Conservation (phyloP, 192 early-diverging fungal genomes). For the Entophlyctis luteolus region DNA sequence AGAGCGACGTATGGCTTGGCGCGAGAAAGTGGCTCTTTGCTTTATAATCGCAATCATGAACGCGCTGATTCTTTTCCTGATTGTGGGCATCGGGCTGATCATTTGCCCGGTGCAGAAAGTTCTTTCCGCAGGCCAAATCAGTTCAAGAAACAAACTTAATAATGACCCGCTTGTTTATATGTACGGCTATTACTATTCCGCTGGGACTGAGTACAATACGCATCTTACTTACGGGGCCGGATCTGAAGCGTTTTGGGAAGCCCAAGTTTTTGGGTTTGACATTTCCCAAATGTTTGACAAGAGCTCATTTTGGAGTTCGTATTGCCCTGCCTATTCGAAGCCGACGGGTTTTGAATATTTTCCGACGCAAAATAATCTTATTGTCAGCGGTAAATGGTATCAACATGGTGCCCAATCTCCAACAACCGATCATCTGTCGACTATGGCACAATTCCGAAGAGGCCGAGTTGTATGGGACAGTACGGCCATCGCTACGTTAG, state of each 20-base stretch:
- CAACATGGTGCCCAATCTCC: slow-evolving; percentile 20
- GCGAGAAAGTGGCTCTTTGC: slow-evolving; percentile 94
- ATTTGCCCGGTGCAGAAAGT: slow-evolving; percentile 77
- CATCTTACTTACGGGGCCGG: neutral
- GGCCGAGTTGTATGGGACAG: slow-evolving; percentile 43
- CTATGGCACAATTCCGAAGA: slow-evolving; percentile 21
- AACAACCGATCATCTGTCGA: slow-evolving; percentile 22
- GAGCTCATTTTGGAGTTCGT: slow-evolving; percentile 18
- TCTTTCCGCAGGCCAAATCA: slow-evolving; percentile 45
- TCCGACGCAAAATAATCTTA: neutral
- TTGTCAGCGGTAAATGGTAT: slow-evolving; percentile 23
- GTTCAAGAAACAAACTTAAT: slow-evolving; percentile 11
- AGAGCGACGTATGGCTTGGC: slow-evolving; percentile 92
- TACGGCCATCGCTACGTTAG: neutral
- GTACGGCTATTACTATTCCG: slow-evolving; percentile 50
- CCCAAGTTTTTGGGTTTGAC: slow-evolving; percentile 40
- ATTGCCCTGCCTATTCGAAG: slow-evolving; percentile 33
- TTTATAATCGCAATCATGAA: slow-evolving; percentile 83
- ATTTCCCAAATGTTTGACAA: slow-evolving; percentile 43
- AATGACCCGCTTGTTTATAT: slow-evolving; percentile 36
- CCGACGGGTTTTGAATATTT: slow-evolving; percentile 30
- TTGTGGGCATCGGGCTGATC: slow-evolving; percentile 56
- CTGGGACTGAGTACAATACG: neutral
- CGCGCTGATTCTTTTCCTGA: slow-evolving; percentile 77
- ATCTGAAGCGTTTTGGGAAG: slow-evolving; percentile 31